Conservation (phyloP, 2,329 filamentous ascomycete species). For the Ceratocystis albifundus region DNA sequence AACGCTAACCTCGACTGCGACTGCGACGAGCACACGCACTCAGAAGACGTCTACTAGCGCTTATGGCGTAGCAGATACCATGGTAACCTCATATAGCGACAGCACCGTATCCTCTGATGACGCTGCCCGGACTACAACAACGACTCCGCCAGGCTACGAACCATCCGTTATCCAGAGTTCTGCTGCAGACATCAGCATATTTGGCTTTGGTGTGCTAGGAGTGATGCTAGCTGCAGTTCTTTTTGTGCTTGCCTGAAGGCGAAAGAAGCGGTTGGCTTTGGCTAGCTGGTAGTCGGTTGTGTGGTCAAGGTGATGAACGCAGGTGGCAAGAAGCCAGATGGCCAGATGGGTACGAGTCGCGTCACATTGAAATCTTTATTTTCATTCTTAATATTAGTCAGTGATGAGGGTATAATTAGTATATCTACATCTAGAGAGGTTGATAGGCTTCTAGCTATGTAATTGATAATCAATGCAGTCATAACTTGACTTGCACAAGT, state of each 20-base stretch:
- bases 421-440: not conserved
- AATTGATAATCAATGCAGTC: not conserved
- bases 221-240: slow-evolving; percentile 9
- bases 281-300: not conserved
- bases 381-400: not conserved
- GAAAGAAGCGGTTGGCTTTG: not conserved
- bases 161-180: slow-evolving; percentile 14
- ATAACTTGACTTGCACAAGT: too few relatives aligned
- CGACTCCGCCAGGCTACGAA: not conserved
- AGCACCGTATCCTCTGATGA: not conserved
- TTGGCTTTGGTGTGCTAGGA: slow-evolving; percentile 10
- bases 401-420: not conserved
- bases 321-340: too few relatives aligned
- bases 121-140: not conserved
- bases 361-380: not conserved
- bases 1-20: slow-evolving; percentile 1
- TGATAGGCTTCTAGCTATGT: not conserved
- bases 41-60: not conserved
- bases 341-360: not conserved
- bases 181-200: not conserved
- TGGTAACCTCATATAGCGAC: not conserved
- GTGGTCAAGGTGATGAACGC: not conserved
- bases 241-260: slow-evolving; percentile 13
- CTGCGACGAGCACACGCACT: slow-evolving; percentile 7
- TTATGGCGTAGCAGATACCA: slow-evolving; percentile 8